These are phyloP conservation scores for Cairneyella variabilis DNA, from an alignment of 495 filamentous ascomycete species.

Conservation along the genomic window DNA sequence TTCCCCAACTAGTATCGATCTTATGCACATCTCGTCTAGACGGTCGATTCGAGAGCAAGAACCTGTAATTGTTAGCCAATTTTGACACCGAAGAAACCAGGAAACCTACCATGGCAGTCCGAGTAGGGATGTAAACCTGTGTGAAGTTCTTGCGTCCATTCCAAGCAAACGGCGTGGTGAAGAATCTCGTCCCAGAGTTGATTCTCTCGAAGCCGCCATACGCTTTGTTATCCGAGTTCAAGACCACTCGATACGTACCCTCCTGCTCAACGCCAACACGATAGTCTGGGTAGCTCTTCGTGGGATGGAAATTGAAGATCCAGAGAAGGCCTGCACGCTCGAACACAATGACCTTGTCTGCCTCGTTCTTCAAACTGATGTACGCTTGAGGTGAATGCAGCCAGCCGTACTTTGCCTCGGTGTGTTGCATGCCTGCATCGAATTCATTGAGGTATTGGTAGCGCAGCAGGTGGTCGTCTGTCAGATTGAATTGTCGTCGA, in stretches of 20 bases:
- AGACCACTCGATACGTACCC: constrained; percentile 84
- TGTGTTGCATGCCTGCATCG: constrained; percentile 84
- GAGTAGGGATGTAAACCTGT: constrained; percentile 85
- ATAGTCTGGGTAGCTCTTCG: constrained; percentile 87
- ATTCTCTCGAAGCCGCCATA: constrained; percentile 81
- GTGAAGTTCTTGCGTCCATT: constrained; percentile 84
- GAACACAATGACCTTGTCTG: constrained; percentile 93
- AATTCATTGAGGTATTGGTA: constrained; percentile 95
- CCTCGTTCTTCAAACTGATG: constrained; percentile 89
- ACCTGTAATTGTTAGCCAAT: constrained; percentile 33
- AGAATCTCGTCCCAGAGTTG: constrained; percentile 75
- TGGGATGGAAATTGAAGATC: constrained; percentile 94
- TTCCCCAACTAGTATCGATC: no score
- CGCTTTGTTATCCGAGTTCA: constrained; percentile 73
- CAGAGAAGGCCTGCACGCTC: constrained; percentile 87
- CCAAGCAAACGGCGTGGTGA: constrained; percentile 86
- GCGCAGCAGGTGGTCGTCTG: constrained; percentile 78
- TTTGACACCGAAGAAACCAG: not conserved
- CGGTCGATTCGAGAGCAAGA: constrained; percentile 49
- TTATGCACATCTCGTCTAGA: no score
- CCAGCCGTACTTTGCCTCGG: constrained; percentile 90
- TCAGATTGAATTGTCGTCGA: constrained; percentile 88
- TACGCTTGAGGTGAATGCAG: constrained; percentile 83
- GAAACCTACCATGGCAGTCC: constrained; percentile 78
- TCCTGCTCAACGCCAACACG: constrained; percentile 78